Evolutionary conservation across 768 basidiomycete species (phyloP).

Genomic region (Amanita pallidorosea): DNA sequence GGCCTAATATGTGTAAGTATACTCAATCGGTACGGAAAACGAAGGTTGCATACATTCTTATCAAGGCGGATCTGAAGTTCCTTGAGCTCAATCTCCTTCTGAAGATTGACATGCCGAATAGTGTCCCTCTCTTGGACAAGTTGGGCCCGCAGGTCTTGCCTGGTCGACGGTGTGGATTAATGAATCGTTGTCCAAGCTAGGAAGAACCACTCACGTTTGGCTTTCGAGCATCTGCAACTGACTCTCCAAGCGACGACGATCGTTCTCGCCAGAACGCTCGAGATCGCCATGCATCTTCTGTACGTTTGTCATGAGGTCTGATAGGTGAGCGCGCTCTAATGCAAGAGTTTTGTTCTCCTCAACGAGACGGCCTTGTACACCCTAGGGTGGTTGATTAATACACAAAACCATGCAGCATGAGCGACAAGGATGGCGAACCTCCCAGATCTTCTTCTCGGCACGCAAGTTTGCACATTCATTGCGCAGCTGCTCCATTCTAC

Average conservation of each 20-base stretch:
- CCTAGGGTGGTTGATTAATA: slow-evolving; percentile 31
- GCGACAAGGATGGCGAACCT: slow-evolving; percentile 37
- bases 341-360: slow-evolving; percentile 78
- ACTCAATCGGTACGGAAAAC: not conserved
- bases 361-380: slow-evolving; percentile 67
- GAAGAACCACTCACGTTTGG: slow-evolving; percentile 48
- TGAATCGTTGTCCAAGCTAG: not conserved
- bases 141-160: slow-evolving; percentile 65
- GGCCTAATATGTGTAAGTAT: slow-evolving; percentile 27
- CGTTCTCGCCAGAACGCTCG: slow-evolving; percentile 75
- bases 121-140: slow-evolving; percentile 67
- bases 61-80: slow-evolving; percentile 68
- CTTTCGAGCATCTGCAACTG: slow-evolving; percentile 69
- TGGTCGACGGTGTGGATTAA: slow-evolving; percentile 15
- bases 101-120: slow-evolving; percentile 60
- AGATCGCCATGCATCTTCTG: slow-evolving; percentile 87
- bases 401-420: not conserved
- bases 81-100: slow-evolving; percentile 72
- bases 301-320: slow-evolving; percentile 82
- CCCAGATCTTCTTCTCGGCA: slow-evolving; percentile 91
- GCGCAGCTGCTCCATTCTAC: slow-evolving; percentile 63
- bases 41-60: slow-evolving; percentile 39
- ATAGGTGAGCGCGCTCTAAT: slow-evolving; percentile 74
- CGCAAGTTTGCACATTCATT: slow-evolving; percentile 82
- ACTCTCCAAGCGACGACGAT: slow-evolving; percentile 69